Base-by-base conservation (phyloP, 768 basidiomycete species). In the Tricholoma furcatifolium region DNA sequence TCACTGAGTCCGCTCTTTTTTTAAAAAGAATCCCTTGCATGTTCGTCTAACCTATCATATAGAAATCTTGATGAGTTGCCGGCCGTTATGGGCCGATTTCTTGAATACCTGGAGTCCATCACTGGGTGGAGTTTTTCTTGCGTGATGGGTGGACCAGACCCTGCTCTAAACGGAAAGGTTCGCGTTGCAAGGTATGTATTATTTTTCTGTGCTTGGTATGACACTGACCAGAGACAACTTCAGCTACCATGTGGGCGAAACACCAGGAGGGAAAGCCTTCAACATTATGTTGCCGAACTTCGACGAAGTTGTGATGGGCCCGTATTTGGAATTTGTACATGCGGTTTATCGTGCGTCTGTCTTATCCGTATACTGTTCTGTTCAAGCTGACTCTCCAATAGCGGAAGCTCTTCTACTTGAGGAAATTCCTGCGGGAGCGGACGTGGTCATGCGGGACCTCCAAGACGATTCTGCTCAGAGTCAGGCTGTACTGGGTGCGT, bases 261-360 rank as follows among this genome's bases (percentile, higher is more conserved):
- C 38, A 11, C 47, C 38, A 12, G 31, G 30, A 2, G 54, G 45
- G 4, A 47, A 40, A 15, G 41, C 47, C 8, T 56, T 57, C 34
- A 42, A 27, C 4, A 24, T 43, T 24, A 44, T 42, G 15, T 38
- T 50, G 21, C 6, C 9, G 1, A 47, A 53, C 36, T 57, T 57
- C 15, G 34, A 56, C 5, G 36, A 51, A 46, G 11, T 27, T 2
- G 51, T 47, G 15, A 44, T 56, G 18, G 35, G n/a, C 5, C 55
- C 50, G 12, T 56, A 43, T 43, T 51, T 46, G 4, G 46, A 52
- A 11, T 56, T 53, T 14, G 27, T 57, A 12, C 24, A 43, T 12
- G 30, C 32, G 2, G 36, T 53, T 9, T 57, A 44, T 24, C 23
- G 39, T 57, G 34, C 53, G 56, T 49, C n/a, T n/a, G n/a, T n/a